A percentile compares a stretch with the other conserved stretches of the same genome.
phyloP scores from a whole-genome alignment of 225 moss, liverwort and hornwort genomes.

The Antitrichia curtipendula region DNA sequence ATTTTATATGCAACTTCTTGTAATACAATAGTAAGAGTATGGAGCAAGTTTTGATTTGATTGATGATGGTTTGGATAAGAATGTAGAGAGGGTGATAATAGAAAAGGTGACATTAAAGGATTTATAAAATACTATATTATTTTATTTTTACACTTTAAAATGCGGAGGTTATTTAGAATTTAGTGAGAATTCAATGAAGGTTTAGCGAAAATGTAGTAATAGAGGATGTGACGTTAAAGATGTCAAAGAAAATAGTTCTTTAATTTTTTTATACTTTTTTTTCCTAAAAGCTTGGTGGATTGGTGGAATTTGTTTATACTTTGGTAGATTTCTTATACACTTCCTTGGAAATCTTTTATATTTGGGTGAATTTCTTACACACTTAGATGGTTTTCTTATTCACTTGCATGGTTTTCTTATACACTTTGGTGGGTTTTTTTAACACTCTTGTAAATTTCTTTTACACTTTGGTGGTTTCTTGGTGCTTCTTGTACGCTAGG shows the following conservation, averaged over 20 bases:
- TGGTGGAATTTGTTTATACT: neutral
- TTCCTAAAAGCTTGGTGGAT: neutral
- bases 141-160: neutral
- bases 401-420: neutral
- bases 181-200: neutral
- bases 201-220: neutral
- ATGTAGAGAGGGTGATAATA: neutral
- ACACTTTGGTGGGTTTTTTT: neutral
- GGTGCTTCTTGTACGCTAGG: neutral
- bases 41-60: neutral
- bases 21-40: neutral
- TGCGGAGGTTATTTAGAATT: fast-evolving
- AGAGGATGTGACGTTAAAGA: neutral
- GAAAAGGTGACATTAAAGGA: neutral
- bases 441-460: neutral
- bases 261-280: fast-evolving
- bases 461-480: neutral
- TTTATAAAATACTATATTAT: neutral
- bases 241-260: neutral
- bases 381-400: neutral
- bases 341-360: neutral
- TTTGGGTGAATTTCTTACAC: neutral
- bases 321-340: neutral
- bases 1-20: neutral
- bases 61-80: neutral